A percentile compares a stretch with the other conserved stretches of the same genome.
phyloP scores from a whole-genome alignment of 371 early-diverging fungal species.

The Lichtheimia corymbifera region DNA sequence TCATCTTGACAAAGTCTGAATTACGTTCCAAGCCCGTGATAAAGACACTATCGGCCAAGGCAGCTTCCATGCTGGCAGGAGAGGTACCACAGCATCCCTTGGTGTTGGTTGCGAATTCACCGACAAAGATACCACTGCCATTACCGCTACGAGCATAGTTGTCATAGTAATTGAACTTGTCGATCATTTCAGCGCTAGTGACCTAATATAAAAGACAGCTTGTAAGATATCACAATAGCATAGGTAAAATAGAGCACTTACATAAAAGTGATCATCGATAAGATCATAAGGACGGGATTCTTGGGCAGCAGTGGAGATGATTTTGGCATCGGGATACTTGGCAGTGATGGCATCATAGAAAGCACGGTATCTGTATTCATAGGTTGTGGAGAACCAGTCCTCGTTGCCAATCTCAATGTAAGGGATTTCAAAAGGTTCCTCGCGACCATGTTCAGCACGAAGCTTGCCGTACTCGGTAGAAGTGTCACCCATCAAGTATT shows the following conservation, averaged over 20 bases:
- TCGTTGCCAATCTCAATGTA: constrained; percentile 30
- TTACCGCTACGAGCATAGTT: constrained; percentile 1
- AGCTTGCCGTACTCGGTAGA: constrained; percentile 22
- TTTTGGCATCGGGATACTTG: constrained; percentile 15
- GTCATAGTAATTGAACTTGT: constrained; percentile 8
- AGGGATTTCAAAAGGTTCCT: constrained; percentile 21
- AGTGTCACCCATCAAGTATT: constrained; percentile 26
- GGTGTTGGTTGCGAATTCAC: constrained; percentile 26
- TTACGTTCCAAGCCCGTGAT: constrained; percentile 29
- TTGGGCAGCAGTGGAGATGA: constrained; percentile 21
- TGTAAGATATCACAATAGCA: no score
- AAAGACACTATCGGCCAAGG: constrained; percentile 27
- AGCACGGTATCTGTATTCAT: constrained; percentile 24
- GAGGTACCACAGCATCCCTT: constrained; percentile 22
- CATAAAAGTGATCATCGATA: constrained; percentile 26
- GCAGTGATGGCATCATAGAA: constrained; percentile 26
- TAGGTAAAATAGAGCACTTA: not conserved
- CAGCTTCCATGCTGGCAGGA: constrained; percentile 28
- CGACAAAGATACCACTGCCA: constrained; percentile 20
- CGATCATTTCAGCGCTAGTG: constrained; percentile 11
- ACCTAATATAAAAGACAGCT: no score
- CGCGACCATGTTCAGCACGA: constrained; percentile 22
- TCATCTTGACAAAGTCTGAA: constrained; percentile 26
- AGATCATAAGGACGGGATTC: constrained; percentile 10
- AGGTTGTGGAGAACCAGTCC: constrained; percentile 23